These are phyloP conservation scores for Apiospora rasikravindrae DNA, from an alignment of 2,329 filamentous ascomycete species.

Conservation along the genomic window DNA sequence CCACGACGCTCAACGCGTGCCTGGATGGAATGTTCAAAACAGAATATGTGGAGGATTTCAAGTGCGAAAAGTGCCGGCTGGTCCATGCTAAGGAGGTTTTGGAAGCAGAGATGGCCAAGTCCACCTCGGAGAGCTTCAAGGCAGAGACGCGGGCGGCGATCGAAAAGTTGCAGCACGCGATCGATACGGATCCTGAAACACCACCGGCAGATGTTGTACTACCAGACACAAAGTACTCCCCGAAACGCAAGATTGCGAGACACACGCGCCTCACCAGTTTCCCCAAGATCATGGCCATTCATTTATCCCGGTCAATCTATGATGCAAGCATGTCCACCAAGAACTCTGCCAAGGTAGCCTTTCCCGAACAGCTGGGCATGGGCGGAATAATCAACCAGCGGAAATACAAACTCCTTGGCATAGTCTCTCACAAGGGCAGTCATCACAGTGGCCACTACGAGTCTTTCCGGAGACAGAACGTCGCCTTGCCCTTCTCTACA, in stretches of 20 bases:
- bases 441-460: conserved; percentile 98
- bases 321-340: conserved; percentile 82
- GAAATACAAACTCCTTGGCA: conserved; percentile 82
- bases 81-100: conserved; percentile 74
- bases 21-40: conserved; percentile 95
- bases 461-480: conserved; percentile 86
- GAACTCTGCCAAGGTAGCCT: conserved; percentile 92
- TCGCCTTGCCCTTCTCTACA: conserved; percentile 81
- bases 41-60: conserved; percentile 96
- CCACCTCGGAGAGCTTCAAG: conserved; percentile 58
- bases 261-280: conserved; percentile 87
- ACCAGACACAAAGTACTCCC: conserved; percentile 75
- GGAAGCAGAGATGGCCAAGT: conserved; percentile 61
- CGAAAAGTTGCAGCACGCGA: conserved; percentile 67
- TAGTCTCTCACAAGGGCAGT: conserved; percentile 93
- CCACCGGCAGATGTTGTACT: conserved; percentile 74
- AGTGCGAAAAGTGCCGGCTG: conserved; percentile 91
- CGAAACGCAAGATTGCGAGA: conserved; percentile 83
- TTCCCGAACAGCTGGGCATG: conserved; percentile 84
- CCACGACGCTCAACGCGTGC: conserved; percentile 83
- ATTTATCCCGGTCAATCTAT: conserved; percentile 92
- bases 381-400: conserved; percentile 79
- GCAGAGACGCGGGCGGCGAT: conserved; percentile 63
- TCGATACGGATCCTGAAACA: conserved; percentile 82
- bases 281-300: conserved; percentile 88